Conservation (phyloP, 2,329 filamentous ascomycete genomes). For the Paecilomyces sp. region DNA sequence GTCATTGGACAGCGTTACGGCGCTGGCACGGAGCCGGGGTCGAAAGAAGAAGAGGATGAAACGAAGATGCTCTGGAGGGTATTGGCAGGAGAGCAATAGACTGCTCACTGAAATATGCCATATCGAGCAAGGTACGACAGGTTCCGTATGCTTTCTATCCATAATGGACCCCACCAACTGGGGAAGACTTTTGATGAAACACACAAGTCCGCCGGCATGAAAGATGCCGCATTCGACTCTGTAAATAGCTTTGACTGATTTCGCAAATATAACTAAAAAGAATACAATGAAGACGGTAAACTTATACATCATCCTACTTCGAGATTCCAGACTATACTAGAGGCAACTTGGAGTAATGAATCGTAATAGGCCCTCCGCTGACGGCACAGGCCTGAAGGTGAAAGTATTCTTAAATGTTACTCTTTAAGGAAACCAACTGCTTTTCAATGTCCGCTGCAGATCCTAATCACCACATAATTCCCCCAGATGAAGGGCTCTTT, state of each 20-base stretch:
- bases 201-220: background rate
- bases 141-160: background rate
- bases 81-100: constrained; percentile 20
- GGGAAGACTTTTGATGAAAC: background rate
- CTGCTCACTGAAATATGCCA: background rate
- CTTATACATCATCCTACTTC: too few relatives aligned
- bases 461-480: background rate
- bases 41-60: constrained; percentile 32
- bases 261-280: background rate
- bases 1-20: constrained; percentile 41
- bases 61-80: constrained; percentile 34
- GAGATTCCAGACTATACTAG: too few relatives aligned
- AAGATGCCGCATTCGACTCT: background rate
- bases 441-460: background rate
- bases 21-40: constrained; percentile 31
- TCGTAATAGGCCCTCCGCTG: too few relatives aligned
- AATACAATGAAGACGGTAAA: background rate
- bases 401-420: too few relatives aligned
- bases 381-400: too few relatives aligned
- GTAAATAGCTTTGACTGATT: background rate
- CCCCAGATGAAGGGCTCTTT: background rate
- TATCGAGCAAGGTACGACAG: background rate
- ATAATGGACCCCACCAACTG: background rate
- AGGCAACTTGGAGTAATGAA: too few relatives aligned
- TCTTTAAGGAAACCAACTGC: background rate